phyloP scores from a whole-genome alignment of 805 yeast genomes.

The Saccharomyces eubayanus region DNA sequence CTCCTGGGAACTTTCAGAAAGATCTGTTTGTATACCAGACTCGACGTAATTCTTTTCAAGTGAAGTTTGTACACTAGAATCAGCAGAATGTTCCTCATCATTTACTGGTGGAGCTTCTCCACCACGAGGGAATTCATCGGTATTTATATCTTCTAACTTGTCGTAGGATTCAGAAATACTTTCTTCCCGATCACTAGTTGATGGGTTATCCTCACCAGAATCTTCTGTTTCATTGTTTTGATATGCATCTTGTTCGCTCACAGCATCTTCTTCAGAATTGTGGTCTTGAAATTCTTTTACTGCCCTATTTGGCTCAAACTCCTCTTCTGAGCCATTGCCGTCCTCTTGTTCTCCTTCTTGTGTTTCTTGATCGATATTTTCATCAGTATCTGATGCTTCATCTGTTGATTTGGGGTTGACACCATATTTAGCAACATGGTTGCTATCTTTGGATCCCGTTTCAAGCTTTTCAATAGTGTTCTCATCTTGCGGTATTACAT shows the following conservation, averaged over 20 bases:
- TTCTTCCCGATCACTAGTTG: conserved; percentile 5
- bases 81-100: conserved; percentile 1
- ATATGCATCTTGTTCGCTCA: conserved; percentile 4
- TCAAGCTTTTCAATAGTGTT: neutral
- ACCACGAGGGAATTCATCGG: conserved; percentile 9
- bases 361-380: neutral
- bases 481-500: neutral
- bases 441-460: neutral
- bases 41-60: neutral
- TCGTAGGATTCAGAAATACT: conserved; percentile 14
- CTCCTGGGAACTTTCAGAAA: neutral
- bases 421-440: neutral
- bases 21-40: neutral
- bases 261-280: neutral
- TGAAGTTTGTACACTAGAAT: neutral
- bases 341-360: neutral
- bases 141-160: conserved; percentile 15
- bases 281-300: neutral
- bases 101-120: conserved; percentile 3
- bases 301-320: neutral
- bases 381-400: neutral
- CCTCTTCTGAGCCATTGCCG: neutral
- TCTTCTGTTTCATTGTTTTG: conserved; percentile 4
- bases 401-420: neutral
- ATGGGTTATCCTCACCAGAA: neutral